phyloP scores from a whole-genome alignment of 192 early-diverging fungal genomes.

The Neocallimastix lanati region DNA sequence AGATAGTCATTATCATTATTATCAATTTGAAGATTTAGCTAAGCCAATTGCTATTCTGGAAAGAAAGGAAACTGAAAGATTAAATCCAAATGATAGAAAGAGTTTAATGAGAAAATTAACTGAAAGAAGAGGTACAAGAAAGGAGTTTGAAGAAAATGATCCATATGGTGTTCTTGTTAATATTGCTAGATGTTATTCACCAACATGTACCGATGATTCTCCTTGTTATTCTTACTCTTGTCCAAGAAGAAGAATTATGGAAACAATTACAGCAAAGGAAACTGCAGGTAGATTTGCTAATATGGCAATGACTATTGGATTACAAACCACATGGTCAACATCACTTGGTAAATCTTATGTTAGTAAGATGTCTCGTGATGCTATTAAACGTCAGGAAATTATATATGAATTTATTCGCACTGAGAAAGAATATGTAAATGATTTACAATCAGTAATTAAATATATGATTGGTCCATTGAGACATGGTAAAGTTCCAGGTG shows the following conservation, averaged over 20 bases:
- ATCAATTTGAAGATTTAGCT: not conserved
- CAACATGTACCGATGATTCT: not conserved
- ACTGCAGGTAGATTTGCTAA: not conserved
- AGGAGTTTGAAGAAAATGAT: not conserved
- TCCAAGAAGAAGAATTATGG: not conserved
- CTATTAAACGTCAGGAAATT: slow-evolving; percentile 77
- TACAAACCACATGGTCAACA: not conserved
- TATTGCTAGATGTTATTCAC: not conserved
- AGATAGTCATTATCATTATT: not conserved
- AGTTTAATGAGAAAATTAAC: not conserved
- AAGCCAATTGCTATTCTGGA: not conserved
- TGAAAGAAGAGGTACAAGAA: not conserved
- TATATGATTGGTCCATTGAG: not conserved
- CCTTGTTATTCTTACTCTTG: not conserved
- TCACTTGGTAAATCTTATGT: not conserved
- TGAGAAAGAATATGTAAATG: slow-evolving; percentile 79
- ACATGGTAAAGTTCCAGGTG: not conserved
- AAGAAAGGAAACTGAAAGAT: not conserved
- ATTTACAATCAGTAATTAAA: slow-evolving; percentile 57
- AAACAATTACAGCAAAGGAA: not conserved
- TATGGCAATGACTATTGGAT: not conserved
- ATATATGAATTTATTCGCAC: slow-evolving; percentile 85
- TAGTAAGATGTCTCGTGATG: slow-evolving; percentile 30
- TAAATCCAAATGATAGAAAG: not conserved
- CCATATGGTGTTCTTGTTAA: not conserved